Evolutionary conservation across 768 basidiomycete genomes (phyloP).

Genomic region (Collybiopsis luxurians): DNA sequence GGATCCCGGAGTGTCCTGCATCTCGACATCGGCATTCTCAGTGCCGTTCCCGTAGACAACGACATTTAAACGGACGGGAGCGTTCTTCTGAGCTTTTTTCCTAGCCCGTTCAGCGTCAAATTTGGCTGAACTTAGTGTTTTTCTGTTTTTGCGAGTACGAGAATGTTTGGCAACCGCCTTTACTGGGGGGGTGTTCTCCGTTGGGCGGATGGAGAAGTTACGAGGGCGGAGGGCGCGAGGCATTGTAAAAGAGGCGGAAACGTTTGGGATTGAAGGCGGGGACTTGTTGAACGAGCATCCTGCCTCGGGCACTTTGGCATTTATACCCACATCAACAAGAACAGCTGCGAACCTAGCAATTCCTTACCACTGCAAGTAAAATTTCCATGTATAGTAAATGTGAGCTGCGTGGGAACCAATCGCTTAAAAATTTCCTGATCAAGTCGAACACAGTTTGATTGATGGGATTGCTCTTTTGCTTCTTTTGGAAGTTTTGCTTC

Average conservation of each 20-base stretch:
- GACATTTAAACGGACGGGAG: constrained; percentile 8
- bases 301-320: not conserved
- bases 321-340: not conserved
- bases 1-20: constrained; percentile 12
- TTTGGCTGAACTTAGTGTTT: not conserved
- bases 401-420: too few relatives aligned
- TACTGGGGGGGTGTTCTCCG: constrained; percentile 6
- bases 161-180: not conserved
- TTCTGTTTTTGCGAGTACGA: not conserved
- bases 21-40: constrained; percentile 16
- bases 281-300: not conserved
- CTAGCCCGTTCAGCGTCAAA: constrained; percentile 6
- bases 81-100: not conserved
- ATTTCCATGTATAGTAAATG: too few relatives aligned
- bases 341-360: not conserved
- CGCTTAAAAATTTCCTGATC: not conserved
- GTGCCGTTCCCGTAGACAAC: not conserved
- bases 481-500: too few relatives aligned
- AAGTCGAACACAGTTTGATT: too few relatives aligned
- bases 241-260: not conserved
- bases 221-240: not conserved
- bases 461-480: too few relatives aligned
- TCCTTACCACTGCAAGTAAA: not conserved
- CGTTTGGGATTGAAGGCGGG: not conserved
- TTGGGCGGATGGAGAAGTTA: constrained; percentile 6